Conservation (phyloP, 345 rosid genomes). For the Ceriops decandra region DNA sequence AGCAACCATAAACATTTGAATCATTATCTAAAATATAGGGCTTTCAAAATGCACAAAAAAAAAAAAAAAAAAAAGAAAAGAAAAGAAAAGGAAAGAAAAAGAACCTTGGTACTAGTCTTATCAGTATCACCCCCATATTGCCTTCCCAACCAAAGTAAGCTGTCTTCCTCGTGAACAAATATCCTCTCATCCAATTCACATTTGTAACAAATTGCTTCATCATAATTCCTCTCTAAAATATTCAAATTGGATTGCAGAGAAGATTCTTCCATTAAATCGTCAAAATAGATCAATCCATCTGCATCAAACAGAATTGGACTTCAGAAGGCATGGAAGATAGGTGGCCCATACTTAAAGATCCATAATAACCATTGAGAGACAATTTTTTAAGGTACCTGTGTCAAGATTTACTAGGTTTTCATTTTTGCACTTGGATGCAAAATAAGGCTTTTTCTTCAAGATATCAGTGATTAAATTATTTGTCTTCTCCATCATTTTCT, state of each 20-base stretch:
- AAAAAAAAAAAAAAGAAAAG: no score
- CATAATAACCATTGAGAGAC: no score
- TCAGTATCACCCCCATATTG: constrained; percentile 56
- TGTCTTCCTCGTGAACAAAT: constrained; percentile 75
- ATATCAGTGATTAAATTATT: constrained; percentile 57
- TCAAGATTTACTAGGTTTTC: constrained; percentile 63
- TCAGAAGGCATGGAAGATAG: constrained; percentile 11
- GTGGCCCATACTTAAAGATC: no score
- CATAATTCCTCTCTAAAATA: constrained; percentile 71
- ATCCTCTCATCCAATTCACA: constrained; percentile 83
- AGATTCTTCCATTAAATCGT: constrained; percentile 72
- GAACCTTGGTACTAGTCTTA: constrained; percentile 59
- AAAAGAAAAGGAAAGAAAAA: no score
- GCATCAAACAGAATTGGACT: constrained; percentile 23
- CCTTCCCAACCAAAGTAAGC: constrained; percentile 72
- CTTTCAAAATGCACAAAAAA: no score
- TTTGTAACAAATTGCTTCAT: constrained; percentile 52
- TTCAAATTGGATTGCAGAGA: constrained; percentile 57
- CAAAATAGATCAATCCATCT: constrained; percentile 90
- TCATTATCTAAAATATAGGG: no score
- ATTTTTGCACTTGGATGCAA: constrained; percentile 55
- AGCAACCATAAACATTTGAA: background rate
- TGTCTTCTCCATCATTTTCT: constrained; percentile 58
- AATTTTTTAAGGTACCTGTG: constrained; percentile 38
- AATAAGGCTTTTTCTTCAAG: constrained; percentile 55